Evolutionary conservation across 495 filamentous ascomycete species (phyloP).

Genomic region (Pyrenopolyporus hunteri): DNA sequence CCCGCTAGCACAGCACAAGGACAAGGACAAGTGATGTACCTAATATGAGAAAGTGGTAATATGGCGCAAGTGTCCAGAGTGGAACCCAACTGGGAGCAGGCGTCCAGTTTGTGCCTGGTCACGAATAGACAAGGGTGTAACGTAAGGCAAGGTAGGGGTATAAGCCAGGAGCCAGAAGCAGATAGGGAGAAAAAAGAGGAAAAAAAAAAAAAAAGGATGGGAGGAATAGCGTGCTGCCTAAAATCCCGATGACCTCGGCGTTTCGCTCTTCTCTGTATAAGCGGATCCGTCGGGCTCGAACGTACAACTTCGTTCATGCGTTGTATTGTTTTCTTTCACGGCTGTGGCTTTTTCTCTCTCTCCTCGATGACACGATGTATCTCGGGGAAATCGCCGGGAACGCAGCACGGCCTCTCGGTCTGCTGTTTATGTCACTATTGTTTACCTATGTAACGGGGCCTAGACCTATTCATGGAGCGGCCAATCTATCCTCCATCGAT

Average conservation of each 20-base stretch:
- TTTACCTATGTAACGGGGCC: slow-evolving; percentile 16
- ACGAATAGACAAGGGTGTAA: slow-evolving; percentile 38
- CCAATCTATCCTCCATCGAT: slow-evolving; percentile 10
- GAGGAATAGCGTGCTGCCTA: slow-evolving; percentile 32
- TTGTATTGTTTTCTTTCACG: neutral
- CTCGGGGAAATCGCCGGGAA: neutral
- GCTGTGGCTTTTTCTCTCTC: slow-evolving; percentile 6
- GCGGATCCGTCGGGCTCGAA: slow-evolving; percentile 40
- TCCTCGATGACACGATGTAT: slow-evolving; percentile 18
- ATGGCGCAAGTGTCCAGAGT: slow-evolving; percentile 27
- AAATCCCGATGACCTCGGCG: slow-evolving; percentile 35
- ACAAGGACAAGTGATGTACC: slow-evolving; percentile 16
- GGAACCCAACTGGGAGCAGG: slow-evolving; percentile 14
- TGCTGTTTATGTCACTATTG: neutral
- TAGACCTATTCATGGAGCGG: no score
- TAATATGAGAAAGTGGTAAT: slow-evolving; percentile 21
- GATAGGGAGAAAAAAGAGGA: slow-evolving; percentile 2
- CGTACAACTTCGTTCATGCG: slow-evolving; percentile 18
- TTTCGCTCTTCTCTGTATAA: slow-evolving; percentile 26
- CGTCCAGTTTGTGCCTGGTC: slow-evolving; percentile 33
- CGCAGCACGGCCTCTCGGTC: slow-evolving; percentile 7
- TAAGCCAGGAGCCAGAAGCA: no score
- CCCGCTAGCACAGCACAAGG: slow-evolving; percentile 12
- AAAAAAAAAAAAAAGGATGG: slow-evolving; percentile 10
- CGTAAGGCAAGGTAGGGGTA: slow-evolving; percentile 29